Conservation (phyloP, 2,329 filamentous ascomycete species). For the Exserohilum turcica region DNA sequence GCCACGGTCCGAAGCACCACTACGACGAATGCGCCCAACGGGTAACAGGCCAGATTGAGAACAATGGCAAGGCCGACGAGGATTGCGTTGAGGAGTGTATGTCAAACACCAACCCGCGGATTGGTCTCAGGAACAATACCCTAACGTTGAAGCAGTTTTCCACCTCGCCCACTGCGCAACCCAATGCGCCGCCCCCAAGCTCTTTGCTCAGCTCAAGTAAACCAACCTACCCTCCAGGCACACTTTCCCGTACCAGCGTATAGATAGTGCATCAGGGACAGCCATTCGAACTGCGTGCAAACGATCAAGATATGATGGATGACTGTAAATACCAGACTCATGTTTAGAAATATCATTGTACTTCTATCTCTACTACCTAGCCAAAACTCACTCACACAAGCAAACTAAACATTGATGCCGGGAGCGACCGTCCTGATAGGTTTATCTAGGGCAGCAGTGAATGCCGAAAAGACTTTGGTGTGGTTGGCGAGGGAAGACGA, state of each 20-base stretch:
- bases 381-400: neutral
- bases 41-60: conserved; percentile 73
- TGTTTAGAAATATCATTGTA: conserved; percentile 47
- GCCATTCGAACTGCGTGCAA: conserved; percentile 27
- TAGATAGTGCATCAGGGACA: conserved; percentile 20
- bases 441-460: neutral
- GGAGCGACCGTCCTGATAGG: neutral
- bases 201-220: conserved; percentile 93
- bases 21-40: conserved; percentile 98
- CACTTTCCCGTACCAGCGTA: conserved; percentile 20
- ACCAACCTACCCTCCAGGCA: conserved; percentile 13
- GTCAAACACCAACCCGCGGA: conserved; percentile 47
- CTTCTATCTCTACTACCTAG: conserved; percentile 22
- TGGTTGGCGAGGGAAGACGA: no score
- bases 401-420: no score
- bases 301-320: conserved; percentile 36
- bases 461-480: neutral
- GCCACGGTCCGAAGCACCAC: conserved; percentile 91
- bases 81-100: conserved; percentile 99
- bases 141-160: conserved; percentile 72
- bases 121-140: neutral
- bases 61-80: conserved; percentile 78
- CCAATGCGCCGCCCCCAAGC: conserved; percentile 92
- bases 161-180: conserved; percentile 96
- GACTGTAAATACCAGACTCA: conserved; percentile 45